These are phyloP conservation scores for Massarina eburnea DNA, from an alignment of 2,329 filamentous ascomycete species.

Conservation along the genomic window DNA sequence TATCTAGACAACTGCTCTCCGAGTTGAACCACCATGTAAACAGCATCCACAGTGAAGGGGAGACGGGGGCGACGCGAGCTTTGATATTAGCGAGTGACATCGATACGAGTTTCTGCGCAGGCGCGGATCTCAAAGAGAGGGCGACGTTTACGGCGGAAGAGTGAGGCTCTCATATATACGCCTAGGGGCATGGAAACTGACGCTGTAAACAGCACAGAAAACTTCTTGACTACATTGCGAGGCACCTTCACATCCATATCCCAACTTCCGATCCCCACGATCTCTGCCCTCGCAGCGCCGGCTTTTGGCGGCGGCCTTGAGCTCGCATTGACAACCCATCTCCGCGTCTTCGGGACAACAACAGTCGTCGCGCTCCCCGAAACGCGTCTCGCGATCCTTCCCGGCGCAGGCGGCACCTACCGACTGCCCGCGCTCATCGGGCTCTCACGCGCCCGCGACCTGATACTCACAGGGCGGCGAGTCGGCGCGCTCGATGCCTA, in stretches of 20 bases:
- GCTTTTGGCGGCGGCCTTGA: constrained; percentile 94
- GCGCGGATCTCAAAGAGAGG: constrained; percentile 91
- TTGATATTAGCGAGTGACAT: constrained; percentile 81
- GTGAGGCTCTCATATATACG: constrained; percentile 54
- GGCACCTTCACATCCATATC: constrained; percentile 73
- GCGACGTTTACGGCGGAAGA: constrained; percentile 74
- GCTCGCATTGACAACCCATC: constrained; percentile 83
- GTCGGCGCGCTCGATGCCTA: constrained; percentile 84
- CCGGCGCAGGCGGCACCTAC: constrained; percentile 90
- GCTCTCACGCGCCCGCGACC: constrained; percentile 76
- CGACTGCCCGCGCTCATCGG: constrained; percentile 83
- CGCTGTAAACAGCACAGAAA: constrained; percentile 62
- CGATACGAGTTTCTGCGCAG: constrained; percentile 89
- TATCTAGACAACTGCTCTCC: constrained; percentile 75
- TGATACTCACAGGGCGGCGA: constrained; percentile 87
- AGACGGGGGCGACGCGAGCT: constrained; percentile 68
- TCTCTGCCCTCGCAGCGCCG: constrained; percentile 80
- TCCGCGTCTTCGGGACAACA: constrained; percentile 82
- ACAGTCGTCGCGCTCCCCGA: constrained; percentile 83
- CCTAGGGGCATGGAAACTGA: constrained; percentile 11
- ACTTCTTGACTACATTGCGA: constrained; percentile 78
- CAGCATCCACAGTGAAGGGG: constrained; percentile 64
- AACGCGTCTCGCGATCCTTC: constrained; percentile 89
- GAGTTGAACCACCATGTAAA: constrained; percentile 73
- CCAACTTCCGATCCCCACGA: constrained; percentile 81